Base-by-base conservation (phyloP, 345 rosid genomes). In the Eucalyptus camaldulensis region DNA sequence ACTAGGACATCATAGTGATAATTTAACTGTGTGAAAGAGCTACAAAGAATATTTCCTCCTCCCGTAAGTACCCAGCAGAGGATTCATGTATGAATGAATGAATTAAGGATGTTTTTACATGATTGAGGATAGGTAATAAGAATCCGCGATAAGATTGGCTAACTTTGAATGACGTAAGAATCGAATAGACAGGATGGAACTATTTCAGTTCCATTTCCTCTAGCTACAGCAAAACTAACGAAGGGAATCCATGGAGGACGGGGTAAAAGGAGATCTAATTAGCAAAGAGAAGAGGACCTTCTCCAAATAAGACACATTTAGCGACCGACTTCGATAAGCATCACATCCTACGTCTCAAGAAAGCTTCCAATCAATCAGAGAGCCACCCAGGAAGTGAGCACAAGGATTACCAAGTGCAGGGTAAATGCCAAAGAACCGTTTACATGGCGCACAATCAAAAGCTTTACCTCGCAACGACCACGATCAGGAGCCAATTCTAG, bases 51-150 rank as follows among this genome's bases (percentile, higher is more conserved):
- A 60, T 31, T 86, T 89, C 87, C 80, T 87, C 50, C 88, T 81
- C 92, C 88, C 88, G 88, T 89, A 69, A 31, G 86, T 83, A 49
- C 87, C 88, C 60, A 81, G 60, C 12, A 87, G 90, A 86, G 87
- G 91, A 90, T 86, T 86, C 81, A 85, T 81, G 83, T 83, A 87
- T 47, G 85, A 87, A 87, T 72, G 80, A 89, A 56, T 50, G 76
- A 11, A 90, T 90, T 76, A 47, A 56, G 86, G 91, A 85, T 87
- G 87, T 81, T 29, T 88, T 93, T 93, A 93, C 95, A 95, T 94
- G 85, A 76, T 76, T 76, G 29, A 40, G 85, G 85, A 40, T 21
- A 6, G 85, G 3, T 21, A 76, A 40, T 21, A 22, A 76, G 13
- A 40, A 40, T 40, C 24, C 1, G 9, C 47, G 86, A 87, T 89